phyloP scores from a whole-genome alignment of 768 basidiomycete species.

The Lactarius trivialis region DNA sequence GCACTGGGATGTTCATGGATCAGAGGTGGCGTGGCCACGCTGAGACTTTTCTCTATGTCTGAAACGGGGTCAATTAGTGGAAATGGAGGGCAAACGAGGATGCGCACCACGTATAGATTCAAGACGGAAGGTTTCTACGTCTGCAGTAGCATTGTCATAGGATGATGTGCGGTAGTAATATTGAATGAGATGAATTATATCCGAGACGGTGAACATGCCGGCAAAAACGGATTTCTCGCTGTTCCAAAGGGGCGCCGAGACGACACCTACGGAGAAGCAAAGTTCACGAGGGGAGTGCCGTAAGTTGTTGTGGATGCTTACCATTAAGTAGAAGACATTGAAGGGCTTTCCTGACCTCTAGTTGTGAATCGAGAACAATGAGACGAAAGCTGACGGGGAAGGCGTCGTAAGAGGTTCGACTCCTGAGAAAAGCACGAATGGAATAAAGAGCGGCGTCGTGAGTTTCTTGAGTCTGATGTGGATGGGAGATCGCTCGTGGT shows the following conservation, averaged over 20 bases:
- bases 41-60: constrained; percentile 93
- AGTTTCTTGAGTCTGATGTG: constrained; percentile 45
- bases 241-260: constrained; percentile 98
- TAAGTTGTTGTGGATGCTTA: constrained; percentile 26
- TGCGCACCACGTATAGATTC: constrained; percentile 79
- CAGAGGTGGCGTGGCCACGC: constrained; percentile 88
- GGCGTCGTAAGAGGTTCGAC: constrained; percentile 88
- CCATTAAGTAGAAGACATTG: constrained; percentile 82
- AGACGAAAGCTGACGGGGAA: constrained; percentile 95
- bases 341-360: constrained; percentile 93
- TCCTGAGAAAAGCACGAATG: constrained; percentile 78
- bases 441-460: constrained; percentile 62
- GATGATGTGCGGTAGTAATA: constrained; percentile 89
- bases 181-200: constrained; percentile 98
- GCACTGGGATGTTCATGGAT: constrained; percentile 82
- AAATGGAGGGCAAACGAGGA: constrained; percentile 5
- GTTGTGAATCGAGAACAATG: constrained; percentile 92
- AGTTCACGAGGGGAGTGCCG: constrained; percentile 9
- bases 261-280: constrained; percentile 59
- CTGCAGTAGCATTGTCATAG: constrained; percentile 76
- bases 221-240: constrained; percentile 89
- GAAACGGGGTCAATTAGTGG: constrained; percentile 16
- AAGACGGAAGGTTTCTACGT: constrained; percentile 89
- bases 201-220: constrained; percentile 98
- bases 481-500: constrained; percentile 51